These are phyloP conservation scores for Aspergillus melleus DNA, from an alignment of 2,329 filamentous ascomycete genomes.

Conservation along the genomic window DNA sequence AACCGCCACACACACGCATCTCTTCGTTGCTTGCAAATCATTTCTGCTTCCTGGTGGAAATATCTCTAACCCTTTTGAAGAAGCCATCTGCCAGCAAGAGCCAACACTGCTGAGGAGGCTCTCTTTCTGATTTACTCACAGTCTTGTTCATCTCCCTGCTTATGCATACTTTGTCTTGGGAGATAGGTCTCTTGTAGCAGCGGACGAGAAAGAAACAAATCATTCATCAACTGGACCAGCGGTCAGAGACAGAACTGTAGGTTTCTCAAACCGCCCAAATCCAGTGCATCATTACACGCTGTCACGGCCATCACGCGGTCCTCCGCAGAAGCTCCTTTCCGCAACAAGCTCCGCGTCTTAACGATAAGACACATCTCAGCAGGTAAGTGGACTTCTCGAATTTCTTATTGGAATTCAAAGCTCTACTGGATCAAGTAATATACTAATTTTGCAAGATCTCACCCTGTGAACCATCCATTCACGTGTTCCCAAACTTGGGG, in stretches of 20 bases:
- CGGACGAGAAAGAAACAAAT: background rate
- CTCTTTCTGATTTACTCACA: too few species aligned
- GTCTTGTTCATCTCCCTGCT: background rate
- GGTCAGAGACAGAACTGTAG: background rate
- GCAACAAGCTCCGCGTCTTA: conserved; percentile 1
- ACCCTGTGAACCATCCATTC: conserved; percentile 4
- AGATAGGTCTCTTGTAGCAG: background rate
- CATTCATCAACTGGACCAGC: background rate
- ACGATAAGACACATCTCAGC: background rate
- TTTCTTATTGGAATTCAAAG: background rate
- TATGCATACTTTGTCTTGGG: background rate
- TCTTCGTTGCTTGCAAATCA: background rate
- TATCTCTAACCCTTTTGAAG: too few species aligned
- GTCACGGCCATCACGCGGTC: background rate
- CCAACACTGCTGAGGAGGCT: too few species aligned
- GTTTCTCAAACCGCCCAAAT: background rate
- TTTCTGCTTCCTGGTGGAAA: background rate
- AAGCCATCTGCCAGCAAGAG: too few species aligned
- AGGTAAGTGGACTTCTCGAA: background rate
- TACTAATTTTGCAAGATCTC: conserved; percentile 3
- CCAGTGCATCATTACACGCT: background rate
- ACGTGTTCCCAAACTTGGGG: conserved; percentile 14
- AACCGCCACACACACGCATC: background rate
- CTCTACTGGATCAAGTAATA: background rate
- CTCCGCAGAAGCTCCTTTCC: background rate